Base-by-base conservation (phyloP, 768 basidiomycete genomes). In the Gyrodon lividus region DNA sequence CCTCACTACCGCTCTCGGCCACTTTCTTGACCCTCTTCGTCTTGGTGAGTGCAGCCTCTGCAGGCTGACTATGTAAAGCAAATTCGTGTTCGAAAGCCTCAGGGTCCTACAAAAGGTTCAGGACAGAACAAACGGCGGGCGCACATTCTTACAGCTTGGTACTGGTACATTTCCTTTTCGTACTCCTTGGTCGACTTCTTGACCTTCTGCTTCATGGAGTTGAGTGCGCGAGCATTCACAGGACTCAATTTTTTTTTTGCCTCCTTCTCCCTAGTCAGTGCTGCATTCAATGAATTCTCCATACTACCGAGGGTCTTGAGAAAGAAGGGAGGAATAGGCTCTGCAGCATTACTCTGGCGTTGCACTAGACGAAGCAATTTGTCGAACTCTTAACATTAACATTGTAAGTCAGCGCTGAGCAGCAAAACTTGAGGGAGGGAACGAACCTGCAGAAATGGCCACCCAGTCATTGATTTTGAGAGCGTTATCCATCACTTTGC, bases 401-500 rank as follows among this genome's bases (percentile, higher is more conserved):
- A 26, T 35, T n/a, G 22, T 30, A 43, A 23, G 44, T 57, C 44
- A 62, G 52, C 40, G 42, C 45, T 9, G 30, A 33, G 37, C 8
- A 46, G 39, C n/a, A 39, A 31, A 31, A 30, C 10, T 4, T 14
- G 23, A 35, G 6, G 9, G 26, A 51, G 12, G 19, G 42, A 19
- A 69, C 83, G 50, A 60, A 93, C 95, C 95, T 53, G 81, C 86
- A 19, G 89, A 92, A 61, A 93, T 95, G 24, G 83, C 84, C 22
- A 87, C 85, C 97, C 97, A 99, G 72, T 99, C 94, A 62, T 95
- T 96, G 60, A 96, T 95, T 77, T 91, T 96, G 56, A 90, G 76
- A 17, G 87, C 94, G 66, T 99, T 98, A 42, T 96, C 92, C 75
- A 98, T 97, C 42, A 77, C 77, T 72, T 88, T 94, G 49, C 92